Evolutionary conservation across 108 stramenopile genomes (phyloP), one percentile per base, ranked within the genome.

Genomic region (Stephanodiscus minutulus): DNA sequence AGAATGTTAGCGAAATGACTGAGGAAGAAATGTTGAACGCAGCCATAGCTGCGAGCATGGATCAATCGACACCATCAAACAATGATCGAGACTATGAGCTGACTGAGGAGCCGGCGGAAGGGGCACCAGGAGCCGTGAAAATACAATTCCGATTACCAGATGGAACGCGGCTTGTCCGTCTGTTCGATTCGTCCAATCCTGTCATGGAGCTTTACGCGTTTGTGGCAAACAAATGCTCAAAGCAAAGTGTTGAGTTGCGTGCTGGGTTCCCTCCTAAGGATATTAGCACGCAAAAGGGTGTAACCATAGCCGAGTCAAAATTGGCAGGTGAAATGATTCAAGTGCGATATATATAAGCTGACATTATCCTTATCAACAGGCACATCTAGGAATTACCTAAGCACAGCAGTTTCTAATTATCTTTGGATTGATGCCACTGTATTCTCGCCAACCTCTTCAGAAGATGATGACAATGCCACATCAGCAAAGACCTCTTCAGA

Each of bases 11-110:
- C 31, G 83, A 71, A 25, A 67, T 94, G 81, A 82, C 85, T 3
- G 94, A 95, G 65, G 91, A 95, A 17, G 90, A 95, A 83, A 77
- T 85, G 80, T 33, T 95, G 36, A 82, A 91, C 78, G 77, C 89
- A 66, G 94, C 94, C 5, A 73, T 95, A 74, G 60, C 72, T 15
- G 86, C 83, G 0, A 90, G 88, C 70, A 60, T 92, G 66, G 74
- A 83, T 63, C 68, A 77, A 49, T 31, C 67, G 1, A 13, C 53
- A 37, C 1, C 66, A 65, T 53, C 56, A 4, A 58, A 52, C 18
- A 27, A 21, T 28, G 28, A 25, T 35, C 39, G 18, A 48, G 57
- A 31, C 7, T 60, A 31, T 43, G 33, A 39, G 36, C 24, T 81
- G 37, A 63, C 87, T 4, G 61, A 77, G 13, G 89, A 94, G 73